Conservation (phyloP, 768 basidiomycete genomes). For the Lactifluus piperatus region DNA sequence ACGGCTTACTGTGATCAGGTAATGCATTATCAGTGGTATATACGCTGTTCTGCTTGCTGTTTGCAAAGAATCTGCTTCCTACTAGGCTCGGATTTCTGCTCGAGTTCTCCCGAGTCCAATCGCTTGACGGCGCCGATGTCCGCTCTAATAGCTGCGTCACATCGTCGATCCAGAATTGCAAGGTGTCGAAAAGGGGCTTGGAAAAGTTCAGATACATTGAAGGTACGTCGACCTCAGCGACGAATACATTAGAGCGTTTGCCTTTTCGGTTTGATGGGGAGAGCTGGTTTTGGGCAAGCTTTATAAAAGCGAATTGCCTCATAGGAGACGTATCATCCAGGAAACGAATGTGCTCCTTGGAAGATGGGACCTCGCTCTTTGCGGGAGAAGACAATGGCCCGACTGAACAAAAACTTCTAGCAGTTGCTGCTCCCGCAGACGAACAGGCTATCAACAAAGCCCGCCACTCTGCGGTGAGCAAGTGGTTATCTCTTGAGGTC, state of each 20-base stretch:
- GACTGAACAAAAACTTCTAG: slow-evolving; percentile 41
- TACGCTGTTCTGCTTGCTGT: slow-evolving; percentile 31
- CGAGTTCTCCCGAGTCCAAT: slow-evolving; percentile 27
- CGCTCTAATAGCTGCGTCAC: slow-evolving; percentile 60
- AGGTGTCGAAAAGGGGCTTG: slow-evolving; percentile 59
- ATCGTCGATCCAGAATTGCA: slow-evolving; percentile 90
- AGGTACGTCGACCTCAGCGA: slow-evolving; percentile 39
- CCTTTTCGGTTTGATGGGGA: not conserved
- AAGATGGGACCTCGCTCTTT: not conserved
- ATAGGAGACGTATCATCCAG: not conserved
- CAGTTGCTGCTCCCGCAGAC: slow-evolving; percentile 30
- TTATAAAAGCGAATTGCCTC: not conserved
- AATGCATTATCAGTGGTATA: slow-evolving; percentile 30
- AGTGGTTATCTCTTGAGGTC: slow-evolving; percentile 13
- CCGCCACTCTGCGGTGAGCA: slow-evolving; percentile 36
- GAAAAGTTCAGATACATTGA: slow-evolving; percentile 51
- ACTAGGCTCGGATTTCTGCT: slow-evolving; percentile 59
- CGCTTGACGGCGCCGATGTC: slow-evolving; percentile 21
- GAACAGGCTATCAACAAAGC: slow-evolving; percentile 46
- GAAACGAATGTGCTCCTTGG: slow-evolving; percentile 11
- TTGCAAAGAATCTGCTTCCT: slow-evolving; percentile 69
- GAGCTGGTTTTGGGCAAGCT: not conserved
- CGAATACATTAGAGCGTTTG: slow-evolving; percentile 19
- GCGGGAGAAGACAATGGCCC: slow-evolving; percentile 31
- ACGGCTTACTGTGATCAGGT: slow-evolving; percentile 14